Percentiles rank a stretch among this genome's conserved stretches.
Conservation (phyloP, 2,329 filamentous ascomycete genomes). For the Septoria linicola region DNA sequence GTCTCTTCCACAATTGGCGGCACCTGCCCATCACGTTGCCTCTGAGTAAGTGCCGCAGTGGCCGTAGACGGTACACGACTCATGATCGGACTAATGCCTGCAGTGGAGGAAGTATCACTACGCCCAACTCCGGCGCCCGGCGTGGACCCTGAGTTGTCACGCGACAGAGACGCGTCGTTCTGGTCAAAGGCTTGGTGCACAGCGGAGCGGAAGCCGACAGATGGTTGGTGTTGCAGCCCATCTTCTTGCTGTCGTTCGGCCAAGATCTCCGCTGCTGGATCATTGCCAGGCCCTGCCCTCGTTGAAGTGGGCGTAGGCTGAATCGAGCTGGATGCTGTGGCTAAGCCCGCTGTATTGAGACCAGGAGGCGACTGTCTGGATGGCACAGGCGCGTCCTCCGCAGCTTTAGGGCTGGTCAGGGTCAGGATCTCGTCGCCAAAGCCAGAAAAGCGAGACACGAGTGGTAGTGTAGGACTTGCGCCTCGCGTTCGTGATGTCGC, state of each 20-base stretch:
- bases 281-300: constrained; percentile 12
- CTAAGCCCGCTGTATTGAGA: constrained; percentile 10
- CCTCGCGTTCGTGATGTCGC: constrained; percentile 3
- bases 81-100: constrained; percentile 66
- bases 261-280: constrained; percentile 22
- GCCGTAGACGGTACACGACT: constrained; percentile 52
- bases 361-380: constrained; percentile 4
- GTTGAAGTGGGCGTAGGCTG: constrained; percentile 23
- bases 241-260: constrained; percentile 21
- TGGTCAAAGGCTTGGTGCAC: constrained; percentile 67
- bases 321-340: constrained; percentile 22
- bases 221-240: constrained; percentile 51
- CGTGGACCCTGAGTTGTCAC: constrained; percentile 39
- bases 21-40: constrained; percentile 45
- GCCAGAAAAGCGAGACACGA: constrained; percentile 45
- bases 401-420: constrained; percentile 7
- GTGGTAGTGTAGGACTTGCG: constrained; percentile 41
- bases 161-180: constrained; percentile 54
- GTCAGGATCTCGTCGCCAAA: constrained; percentile 41
- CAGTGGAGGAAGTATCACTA: constrained; percentile 63
- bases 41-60: constrained; percentile 33
- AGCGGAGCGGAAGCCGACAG: constrained; percentile 50
- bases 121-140: constrained; percentile 35
- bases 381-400: neutral
- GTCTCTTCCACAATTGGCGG: constrained; percentile 58